A percentile compares a stretch with the other conserved stretches of the same genome.
phyloP scores from a whole-genome alignment of 192 early-diverging fungal species.

The Entrophospora sp. region DNA sequence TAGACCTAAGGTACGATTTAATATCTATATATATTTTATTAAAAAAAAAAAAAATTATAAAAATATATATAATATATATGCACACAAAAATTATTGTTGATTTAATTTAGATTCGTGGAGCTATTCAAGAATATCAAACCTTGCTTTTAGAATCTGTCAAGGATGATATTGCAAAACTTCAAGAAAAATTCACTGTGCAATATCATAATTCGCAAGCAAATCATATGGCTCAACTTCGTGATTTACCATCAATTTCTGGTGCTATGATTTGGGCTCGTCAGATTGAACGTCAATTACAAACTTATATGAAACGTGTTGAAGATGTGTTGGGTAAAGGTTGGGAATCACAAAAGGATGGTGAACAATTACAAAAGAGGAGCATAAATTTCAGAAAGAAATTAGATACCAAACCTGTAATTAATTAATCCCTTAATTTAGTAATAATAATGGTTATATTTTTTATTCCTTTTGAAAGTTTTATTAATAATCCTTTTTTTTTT shows the following conservation, averaged over 20 bases:
- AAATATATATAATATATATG: too few relatives aligned
- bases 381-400: slow-evolving; percentile 88
- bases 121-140: slow-evolving; percentile 98
- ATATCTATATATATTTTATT: too few relatives aligned
- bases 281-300: slow-evolving; percentile 92
- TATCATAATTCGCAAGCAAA: slow-evolving; percentile 84
- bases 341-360: slow-evolving; percentile 95
- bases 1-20: slow-evolving; percentile 68
- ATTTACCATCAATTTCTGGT: slow-evolving; percentile 86
- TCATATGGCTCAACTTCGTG: slow-evolving; percentile 85
- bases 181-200: slow-evolving; percentile 91
- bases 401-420: slow-evolving; percentile 61
- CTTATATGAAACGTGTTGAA: slow-evolving; percentile 96
- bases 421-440: too few relatives aligned
- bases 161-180: slow-evolving; percentile 91
- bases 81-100: too few relatives aligned
- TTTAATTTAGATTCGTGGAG: slow-evolving; percentile 81
- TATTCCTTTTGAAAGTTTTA: too few relatives aligned
- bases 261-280: slow-evolving; percentile 95
- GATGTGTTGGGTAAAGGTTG: slow-evolving; percentile 96
- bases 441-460: too few relatives aligned
- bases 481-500: too few relatives aligned
- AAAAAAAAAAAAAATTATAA: too few relatives aligned
- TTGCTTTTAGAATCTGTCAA: slow-evolving; percentile 97
- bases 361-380: slow-evolving; percentile 82